These are phyloP conservation scores for Penicillium verrucosum DNA, from an alignment of 2,329 filamentous ascomycete species.

Conservation along the genomic window DNA sequence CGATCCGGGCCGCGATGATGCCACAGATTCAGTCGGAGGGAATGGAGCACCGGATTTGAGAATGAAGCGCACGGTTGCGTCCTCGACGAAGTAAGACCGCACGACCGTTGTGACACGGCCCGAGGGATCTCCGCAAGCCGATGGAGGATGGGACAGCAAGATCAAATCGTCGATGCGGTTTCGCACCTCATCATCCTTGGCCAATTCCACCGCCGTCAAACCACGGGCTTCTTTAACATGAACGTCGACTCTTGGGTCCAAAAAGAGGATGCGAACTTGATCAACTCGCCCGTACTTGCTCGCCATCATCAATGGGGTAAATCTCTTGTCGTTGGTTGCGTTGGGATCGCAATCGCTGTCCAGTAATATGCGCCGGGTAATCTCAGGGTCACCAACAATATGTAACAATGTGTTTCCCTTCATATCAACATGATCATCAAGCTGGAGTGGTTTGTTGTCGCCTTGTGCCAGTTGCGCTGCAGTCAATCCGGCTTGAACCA, in stretches of 20 bases:
- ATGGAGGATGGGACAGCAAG: slow-evolving; percentile 66
- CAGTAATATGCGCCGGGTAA: slow-evolving; percentile 72
- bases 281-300: slow-evolving; percentile 97
- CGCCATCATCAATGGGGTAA: slow-evolving; percentile 94
- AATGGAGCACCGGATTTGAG: slow-evolving; percentile 87
- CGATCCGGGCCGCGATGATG: slow-evolving; percentile 47
- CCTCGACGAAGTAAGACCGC: slow-evolving; percentile 93
- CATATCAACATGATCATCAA: slow-evolving; percentile 87
- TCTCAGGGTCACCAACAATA: slow-evolving; percentile 80
- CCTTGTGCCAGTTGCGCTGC: slow-evolving; percentile 71
- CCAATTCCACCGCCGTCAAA: slow-evolving; percentile 89
- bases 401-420: slow-evolving; percentile 97
- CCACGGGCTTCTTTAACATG: slow-evolving; percentile 80
- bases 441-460: slow-evolving; percentile 74
- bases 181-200: slow-evolving; percentile 95
- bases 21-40: slow-evolving; percentile 26
- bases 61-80: slow-evolving; percentile 87
- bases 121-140: slow-evolving; percentile 58
- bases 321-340: slow-evolving; percentile 88
- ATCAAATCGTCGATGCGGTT: slow-evolving; percentile 95
- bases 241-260: slow-evolving; percentile 81
- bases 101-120: slow-evolving; percentile 89
- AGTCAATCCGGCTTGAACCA: slow-evolving; percentile 79
- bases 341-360: slow-evolving; percentile 94
- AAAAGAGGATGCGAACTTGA: slow-evolving; percentile 83